Conservation (phyloP, 1,284 basidiomycete genomes). For the Trichosporon coremiiforme region DNA sequence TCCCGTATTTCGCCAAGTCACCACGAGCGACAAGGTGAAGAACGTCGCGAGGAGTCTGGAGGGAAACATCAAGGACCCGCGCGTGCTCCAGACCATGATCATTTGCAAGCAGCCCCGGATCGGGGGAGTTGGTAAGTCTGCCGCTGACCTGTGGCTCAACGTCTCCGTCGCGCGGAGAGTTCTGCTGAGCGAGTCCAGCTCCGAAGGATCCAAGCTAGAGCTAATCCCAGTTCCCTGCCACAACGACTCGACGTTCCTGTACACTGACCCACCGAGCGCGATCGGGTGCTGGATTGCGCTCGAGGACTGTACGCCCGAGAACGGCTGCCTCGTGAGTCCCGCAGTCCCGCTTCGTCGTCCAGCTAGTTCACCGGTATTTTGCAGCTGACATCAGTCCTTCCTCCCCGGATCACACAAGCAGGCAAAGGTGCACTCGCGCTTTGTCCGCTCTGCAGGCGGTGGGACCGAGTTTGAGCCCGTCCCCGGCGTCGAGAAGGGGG, state of each 20-base stretch:
- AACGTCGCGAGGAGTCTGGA: constrained; percentile 69
- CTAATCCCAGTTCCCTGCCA: constrained; percentile 61
- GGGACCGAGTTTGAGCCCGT: constrained; percentile 75
- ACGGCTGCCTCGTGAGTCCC: constrained; percentile 71
- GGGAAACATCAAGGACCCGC: constrained; percentile 76
- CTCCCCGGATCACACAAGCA: constrained; percentile 84
- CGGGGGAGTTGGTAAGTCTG: constrained; percentile 73
- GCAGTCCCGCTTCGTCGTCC: too few relatives aligned
- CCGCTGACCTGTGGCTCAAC: too few relatives aligned
- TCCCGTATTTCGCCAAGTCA: constrained; percentile 73
- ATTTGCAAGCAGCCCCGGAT: constrained; percentile 87
- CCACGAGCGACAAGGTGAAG: constrained; percentile 70
- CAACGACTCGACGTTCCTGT: constrained; percentile 65
- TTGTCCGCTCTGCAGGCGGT: constrained; percentile 71
- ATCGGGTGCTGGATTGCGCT: constrained; percentile 95
- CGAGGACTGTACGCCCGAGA: constrained; percentile 78
- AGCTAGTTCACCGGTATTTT: too few relatives aligned
- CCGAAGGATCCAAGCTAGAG: too few relatives aligned
- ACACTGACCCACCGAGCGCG: constrained; percentile 86
- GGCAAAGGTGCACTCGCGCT: constrained; percentile 72
- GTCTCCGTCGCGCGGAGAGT: too few relatives aligned
- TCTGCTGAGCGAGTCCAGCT: not conserved
- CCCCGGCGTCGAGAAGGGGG: constrained; percentile 57
- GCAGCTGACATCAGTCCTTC: constrained; percentile 63
- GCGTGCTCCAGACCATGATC: constrained; percentile 91